phyloP scores from a whole-genome alignment of 331 rosid genomes.

The Pyracantha coccinea region DNA sequence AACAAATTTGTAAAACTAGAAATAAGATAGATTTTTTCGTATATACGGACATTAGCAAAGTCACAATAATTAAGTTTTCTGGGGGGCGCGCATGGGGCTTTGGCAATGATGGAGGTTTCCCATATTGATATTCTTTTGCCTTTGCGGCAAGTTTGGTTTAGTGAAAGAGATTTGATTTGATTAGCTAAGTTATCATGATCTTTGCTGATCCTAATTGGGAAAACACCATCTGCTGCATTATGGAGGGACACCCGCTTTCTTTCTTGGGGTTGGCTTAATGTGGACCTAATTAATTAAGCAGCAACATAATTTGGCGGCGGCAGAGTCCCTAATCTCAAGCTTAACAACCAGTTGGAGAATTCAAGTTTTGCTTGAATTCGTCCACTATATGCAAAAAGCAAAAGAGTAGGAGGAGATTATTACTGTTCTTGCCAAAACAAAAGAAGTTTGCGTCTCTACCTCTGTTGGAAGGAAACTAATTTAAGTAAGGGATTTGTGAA shows the following conservation, averaged over 20 bases:
- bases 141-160: not conserved
- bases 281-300: not conserved
- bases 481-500: too few species aligned
- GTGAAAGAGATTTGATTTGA: not conserved
- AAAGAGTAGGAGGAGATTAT: not conserved
- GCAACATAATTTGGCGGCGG: not conserved
- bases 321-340: not conserved
- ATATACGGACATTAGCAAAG: not conserved
- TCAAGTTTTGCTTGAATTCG: not conserved
- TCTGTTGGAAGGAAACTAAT: too few species aligned
- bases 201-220: not conserved
- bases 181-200: not conserved
- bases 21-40: too few species aligned
- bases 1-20: not conserved
- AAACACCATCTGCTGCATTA: too few species aligned
- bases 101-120: not conserved
- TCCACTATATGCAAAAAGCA: not conserved
- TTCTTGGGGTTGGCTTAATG: not conserved
- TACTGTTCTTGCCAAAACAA: too few species aligned
- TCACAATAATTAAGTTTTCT: not conserved
- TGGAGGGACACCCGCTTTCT: not conserved
- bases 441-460: too few species aligned
- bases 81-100: not conserved
- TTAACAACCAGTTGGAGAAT: not conserved
- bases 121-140: not conserved